Conservation (phyloP, 2,329 filamentous ascomycete genomes). For the Aspergillus neotritici region DNA sequence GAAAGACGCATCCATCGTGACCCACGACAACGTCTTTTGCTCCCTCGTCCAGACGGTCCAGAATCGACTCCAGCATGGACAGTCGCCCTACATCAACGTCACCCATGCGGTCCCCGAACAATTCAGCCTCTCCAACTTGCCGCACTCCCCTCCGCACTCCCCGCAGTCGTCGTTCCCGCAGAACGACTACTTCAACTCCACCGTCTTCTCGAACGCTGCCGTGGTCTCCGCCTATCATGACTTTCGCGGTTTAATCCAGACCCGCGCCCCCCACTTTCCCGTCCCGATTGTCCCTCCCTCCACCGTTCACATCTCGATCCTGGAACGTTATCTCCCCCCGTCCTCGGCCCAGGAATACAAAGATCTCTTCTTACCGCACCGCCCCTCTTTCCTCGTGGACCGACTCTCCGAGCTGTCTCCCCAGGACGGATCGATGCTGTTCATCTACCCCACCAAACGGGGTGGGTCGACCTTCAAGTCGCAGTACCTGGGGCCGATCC, state of each 20-base stretch:
- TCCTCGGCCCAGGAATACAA: conserved; percentile 53
- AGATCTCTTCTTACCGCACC: conserved; percentile 52
- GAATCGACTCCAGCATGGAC: conserved; percentile 44
- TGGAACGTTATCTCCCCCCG: conserved; percentile 63
- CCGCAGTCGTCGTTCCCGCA: conserved; percentile 45
- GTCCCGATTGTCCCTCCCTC: conserved; percentile 55
- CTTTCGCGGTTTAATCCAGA: conserved; percentile 43
- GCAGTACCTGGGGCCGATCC: conserved; percentile 55
- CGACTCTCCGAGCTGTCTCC: conserved; percentile 56
- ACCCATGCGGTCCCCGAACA: conserved; percentile 59
- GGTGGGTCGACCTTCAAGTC: conserved; percentile 55
- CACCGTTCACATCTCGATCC: conserved; percentile 55
- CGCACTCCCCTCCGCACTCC: conserved; percentile 58
- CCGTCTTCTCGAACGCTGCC: conserved; percentile 58
- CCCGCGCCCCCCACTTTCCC: conserved; percentile 43
- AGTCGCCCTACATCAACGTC: conserved; percentile 58
- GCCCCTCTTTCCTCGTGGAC: conserved; percentile 56
- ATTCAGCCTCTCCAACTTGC: conserved; percentile 57
- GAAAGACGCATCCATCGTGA: conserved; percentile 24
- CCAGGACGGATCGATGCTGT: conserved; percentile 52
- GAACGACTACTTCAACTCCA: conserved; percentile 58
- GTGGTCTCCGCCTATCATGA: conserved; percentile 55
- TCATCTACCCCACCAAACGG: conserved; percentile 57
- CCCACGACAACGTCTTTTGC: conserved; percentile 44
- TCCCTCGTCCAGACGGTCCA: conserved; percentile 53